These are phyloP conservation scores for Cyberlindnera sargentensis DNA, from an alignment of 805 yeast genomes.

Conservation along the genomic window DNA sequence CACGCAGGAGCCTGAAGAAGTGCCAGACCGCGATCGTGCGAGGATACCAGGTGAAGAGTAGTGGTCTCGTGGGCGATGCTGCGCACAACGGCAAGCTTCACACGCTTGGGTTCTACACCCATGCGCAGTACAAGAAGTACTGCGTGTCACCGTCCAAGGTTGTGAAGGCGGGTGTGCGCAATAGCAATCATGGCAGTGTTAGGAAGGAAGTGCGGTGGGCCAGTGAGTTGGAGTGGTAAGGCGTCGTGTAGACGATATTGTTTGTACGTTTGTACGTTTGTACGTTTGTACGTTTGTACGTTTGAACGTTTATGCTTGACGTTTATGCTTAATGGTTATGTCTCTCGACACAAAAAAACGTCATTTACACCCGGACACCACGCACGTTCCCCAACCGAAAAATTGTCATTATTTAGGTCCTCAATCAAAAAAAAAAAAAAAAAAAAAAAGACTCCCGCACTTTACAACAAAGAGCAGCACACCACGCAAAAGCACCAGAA, in stretches of 20 bases:
- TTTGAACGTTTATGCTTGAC: no score
- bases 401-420: not conserved
- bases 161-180: constrained; percentile 1
- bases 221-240: constrained; percentile 15
- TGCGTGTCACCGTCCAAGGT: constrained; percentile 10
- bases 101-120: constrained; percentile 18
- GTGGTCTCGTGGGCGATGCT: not conserved
- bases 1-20: constrained; percentile 11
- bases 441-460: not conserved
- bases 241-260: no score
- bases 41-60: constrained; percentile 8
- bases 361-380: no score
- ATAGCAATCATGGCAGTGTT: not conserved
- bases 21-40: constrained; percentile 15
- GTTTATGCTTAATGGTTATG: no score
- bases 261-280: not conserved
- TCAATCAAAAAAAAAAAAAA: not conserved
- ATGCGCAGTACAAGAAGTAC: constrained; percentile 13
- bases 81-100: not conserved
- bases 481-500: not conserved
- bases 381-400: no score
- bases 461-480: not conserved
- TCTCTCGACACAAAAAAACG: no score
- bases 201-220: constrained; percentile 19
- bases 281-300: not conserved